Base-by-base conservation (phyloP, 805 yeast species). In the Candida methanosorbosa region DNA sequence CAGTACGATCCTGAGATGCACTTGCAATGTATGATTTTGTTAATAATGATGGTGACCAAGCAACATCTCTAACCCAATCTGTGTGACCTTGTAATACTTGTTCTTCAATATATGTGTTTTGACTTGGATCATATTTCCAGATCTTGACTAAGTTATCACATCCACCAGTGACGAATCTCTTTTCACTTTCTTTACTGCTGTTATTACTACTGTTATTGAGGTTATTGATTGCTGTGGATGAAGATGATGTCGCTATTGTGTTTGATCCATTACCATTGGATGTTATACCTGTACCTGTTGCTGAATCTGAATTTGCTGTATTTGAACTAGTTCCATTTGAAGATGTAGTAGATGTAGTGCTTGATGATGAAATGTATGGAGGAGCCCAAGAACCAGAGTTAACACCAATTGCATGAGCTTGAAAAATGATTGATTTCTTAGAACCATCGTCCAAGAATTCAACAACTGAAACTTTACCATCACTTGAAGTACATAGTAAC, bases 51-150 rank as follows among this genome's bases (percentile, higher is more conserved):
- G 97, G 96, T 16, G 96, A 86, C 98, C 98, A 92, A 4, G 94
- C 86, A 40, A 90, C 97, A 56, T 92, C 99, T 60, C 98, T 79
- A 23, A 92, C 97, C 99, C 99, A 92, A 59, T 92, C 98, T 14
- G 84, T 69, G 59, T 92, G 98, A 27, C 97, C 98, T 43, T 78
- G 79, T 36, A 92, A 70, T 19, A 75, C 72, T 29, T 78, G 79
- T 57, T 90, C 96, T 49, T 79, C 70, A 18, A 69, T 69, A 55
- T 83, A 86, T 19, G 71, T 71, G 45, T 69, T 72, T 31, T 50
- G 48, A 6, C 70, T 59, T 9, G 73, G 61, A 41, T 80, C 81
- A 48, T 63, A 78, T 49, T 68, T 72, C 98, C 98, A 92, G 49
- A 92, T 76, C 57, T 86, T 88, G 38, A 88, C 94, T 47, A 86